Conservation (phyloP, 768 basidiomycete genomes). For the Gloeopeniophorella convolvens region DNA sequence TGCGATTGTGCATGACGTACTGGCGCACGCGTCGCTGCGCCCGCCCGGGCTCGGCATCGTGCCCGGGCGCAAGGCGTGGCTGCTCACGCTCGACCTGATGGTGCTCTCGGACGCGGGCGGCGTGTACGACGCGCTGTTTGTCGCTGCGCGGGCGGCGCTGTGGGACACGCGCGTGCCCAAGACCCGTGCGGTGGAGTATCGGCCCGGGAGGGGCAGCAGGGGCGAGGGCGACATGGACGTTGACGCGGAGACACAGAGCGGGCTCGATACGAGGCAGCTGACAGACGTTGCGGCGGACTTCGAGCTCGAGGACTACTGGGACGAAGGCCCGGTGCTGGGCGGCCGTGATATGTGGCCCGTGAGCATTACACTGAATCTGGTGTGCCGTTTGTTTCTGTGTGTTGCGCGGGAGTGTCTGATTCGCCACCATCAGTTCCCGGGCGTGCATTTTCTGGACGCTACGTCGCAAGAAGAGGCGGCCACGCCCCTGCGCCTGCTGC, state of each 20-base stretch:
- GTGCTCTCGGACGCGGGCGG: conserved; percentile 73
- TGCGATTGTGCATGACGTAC: conserved; percentile 51
- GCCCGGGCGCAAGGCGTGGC: conserved; percentile 59
- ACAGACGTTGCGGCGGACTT: conserved; percentile 61
- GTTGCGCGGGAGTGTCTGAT: neutral
- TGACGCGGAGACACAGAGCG: conserved; percentile 40
- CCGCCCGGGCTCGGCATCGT: conserved; percentile 53
- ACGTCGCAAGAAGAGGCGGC: conserved; percentile 65
- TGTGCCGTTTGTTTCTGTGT: conserved; percentile 31
- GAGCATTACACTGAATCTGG: conserved; percentile 71
- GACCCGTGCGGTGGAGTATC: conserved; percentile 67
- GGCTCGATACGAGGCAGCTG: conserved; percentile 49
- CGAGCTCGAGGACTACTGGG: conserved; percentile 84
- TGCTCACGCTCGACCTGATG: conserved; percentile 67
- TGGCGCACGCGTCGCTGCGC: conserved; percentile 60
- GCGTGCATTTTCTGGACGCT: conserved; percentile 68
- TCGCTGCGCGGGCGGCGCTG: conserved; percentile 71
- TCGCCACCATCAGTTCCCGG: conserved; percentile 38
- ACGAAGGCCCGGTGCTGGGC: conserved; percentile 64
- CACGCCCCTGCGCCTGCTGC: conserved; percentile 50
- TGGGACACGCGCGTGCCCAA: conserved; percentile 77
- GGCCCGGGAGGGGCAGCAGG: conserved; percentile 30
- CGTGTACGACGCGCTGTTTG: conserved; percentile 68
- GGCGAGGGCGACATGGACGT: conserved; percentile 48
- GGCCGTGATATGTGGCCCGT: conserved; percentile 69